phyloP scores from a whole-genome alignment of 768 basidiomycete species.

The Mycena leptocephala region DNA sequence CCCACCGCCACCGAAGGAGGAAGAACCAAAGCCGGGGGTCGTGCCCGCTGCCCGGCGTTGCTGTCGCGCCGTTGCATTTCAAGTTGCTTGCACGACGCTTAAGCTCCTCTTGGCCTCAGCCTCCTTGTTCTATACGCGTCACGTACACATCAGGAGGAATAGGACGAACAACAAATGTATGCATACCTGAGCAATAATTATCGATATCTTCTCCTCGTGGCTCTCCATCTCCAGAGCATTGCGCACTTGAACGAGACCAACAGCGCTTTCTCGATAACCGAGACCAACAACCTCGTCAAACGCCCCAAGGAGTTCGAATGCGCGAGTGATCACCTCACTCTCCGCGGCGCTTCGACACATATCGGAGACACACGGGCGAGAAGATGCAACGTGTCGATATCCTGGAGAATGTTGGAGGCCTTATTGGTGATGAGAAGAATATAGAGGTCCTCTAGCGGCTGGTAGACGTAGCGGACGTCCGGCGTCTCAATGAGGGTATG shows the following conservation, averaged over 20 bases:
- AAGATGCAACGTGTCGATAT: slow-evolving; percentile 96
- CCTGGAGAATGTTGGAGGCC: slow-evolving; percentile 98
- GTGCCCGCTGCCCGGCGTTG: slow-evolving; percentile 78
- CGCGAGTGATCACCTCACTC: slow-evolving; percentile 90
- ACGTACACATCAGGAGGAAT: slow-evolving; percentile 7
- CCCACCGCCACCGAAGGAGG: slow-evolving; percentile 78
- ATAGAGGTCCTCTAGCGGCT: slow-evolving; percentile 96
- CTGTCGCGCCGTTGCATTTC: slow-evolving; percentile 98
- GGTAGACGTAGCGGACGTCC: slow-evolving; percentile 97
- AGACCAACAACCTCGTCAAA: slow-evolving; percentile 97
- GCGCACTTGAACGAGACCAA: slow-evolving; percentile 85
- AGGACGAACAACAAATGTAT: background rate
- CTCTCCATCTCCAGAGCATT: slow-evolving; percentile 91
- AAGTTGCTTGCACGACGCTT: slow-evolving; percentile 98
- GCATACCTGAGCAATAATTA: slow-evolving; percentile 94
- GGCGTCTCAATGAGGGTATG: slow-evolving; percentile 97
- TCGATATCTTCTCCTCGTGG: slow-evolving; percentile 96
- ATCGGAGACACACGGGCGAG: slow-evolving; percentile 96
- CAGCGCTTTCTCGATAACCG: slow-evolving; percentile 83
- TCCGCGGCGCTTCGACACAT: slow-evolving; percentile 91
- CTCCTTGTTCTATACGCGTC: slow-evolving; percentile 87
- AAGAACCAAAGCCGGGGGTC: slow-evolving; percentile 57
- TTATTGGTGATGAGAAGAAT: slow-evolving; percentile 99
- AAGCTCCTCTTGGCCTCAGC: slow-evolving; percentile 99
- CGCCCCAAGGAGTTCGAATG: slow-evolving; percentile 94